Percentiles rank a stretch among this genome's conserved stretches.
phyloP scores from a whole-genome alignment of 2,329 filamentous ascomycete species.

The Claviceps capensis region DNA sequence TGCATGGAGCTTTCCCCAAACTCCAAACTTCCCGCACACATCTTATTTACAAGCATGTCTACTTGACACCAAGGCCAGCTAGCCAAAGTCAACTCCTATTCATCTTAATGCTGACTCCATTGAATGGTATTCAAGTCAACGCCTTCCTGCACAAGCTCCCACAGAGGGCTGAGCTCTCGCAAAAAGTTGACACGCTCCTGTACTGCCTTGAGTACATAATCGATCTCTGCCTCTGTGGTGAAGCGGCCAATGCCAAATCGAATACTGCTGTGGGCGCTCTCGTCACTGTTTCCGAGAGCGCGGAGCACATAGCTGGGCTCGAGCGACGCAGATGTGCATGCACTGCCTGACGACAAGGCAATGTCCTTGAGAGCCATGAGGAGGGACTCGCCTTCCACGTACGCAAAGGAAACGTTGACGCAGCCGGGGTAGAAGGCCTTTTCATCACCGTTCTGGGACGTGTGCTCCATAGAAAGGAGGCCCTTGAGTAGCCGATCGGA shows the following conservation, averaged over 20 bases:
- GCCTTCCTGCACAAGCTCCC: constrained; percentile 96
- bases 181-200: constrained; percentile 82
- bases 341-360: constrained; percentile 88
- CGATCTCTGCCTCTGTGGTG: constrained; percentile 88
- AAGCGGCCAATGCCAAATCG: constrained; percentile 95
- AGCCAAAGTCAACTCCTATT: neutral
- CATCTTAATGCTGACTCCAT: constrained; percentile 81
- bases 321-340: constrained; percentile 90
- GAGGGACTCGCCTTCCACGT: constrained; percentile 94
- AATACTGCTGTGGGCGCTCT: constrained; percentile 95
- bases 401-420: constrained; percentile 96
- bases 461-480: constrained; percentile 82
- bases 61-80: neutral
- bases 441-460: constrained; percentile 75
- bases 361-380: constrained; percentile 98
- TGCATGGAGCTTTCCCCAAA: neutral
- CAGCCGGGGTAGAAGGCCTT: constrained; percentile 85
- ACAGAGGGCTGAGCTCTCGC: constrained; percentile 85
- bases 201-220: constrained; percentile 94
- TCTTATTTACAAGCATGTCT: neutral
- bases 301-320: constrained; percentile 94
- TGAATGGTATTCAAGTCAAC: constrained; percentile 92
- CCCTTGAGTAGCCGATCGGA: constrained; percentile 75
- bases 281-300: constrained; percentile 88
- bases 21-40: neutral